Base-by-base conservation (phyloP, 495 filamentous ascomycete genomes). In the Daldinia vernicosa region DNA sequence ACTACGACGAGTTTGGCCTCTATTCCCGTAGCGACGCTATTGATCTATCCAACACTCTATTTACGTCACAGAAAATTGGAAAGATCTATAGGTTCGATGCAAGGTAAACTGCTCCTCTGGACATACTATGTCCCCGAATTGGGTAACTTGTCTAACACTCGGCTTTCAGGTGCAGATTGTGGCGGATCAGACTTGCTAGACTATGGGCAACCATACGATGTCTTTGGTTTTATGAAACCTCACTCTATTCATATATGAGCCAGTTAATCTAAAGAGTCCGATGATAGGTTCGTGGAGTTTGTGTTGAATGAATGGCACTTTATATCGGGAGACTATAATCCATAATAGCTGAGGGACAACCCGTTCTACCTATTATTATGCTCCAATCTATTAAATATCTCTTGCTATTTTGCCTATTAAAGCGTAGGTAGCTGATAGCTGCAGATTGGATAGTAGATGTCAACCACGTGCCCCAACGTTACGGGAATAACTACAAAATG, bases 1-100 rank as follows among this genome's bases (percentile, higher is more conserved):
- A 50, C 66, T 84, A 53, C 71, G 82, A 60, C 76, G 75, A 15
- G 61, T 84, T 50, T 85, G 82, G 82, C 82, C 81, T 15, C 71
- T 85, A 51, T 74, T 83, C 6, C 63, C 70, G 53, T 72, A 53
- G 32, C 19, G 51, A 27, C 4, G 15, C 3, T 47, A 3, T 12
- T 24, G 17, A 14, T 24, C 11, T 24, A 24, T 22, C 5, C n/a
- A 22, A 40, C 37, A 4, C 19, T 4, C 3, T 1, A 3, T 22
- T 8, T 4, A 24, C 43, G 4, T 15, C 6, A 11, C 14, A n/a
- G 37, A 3, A 3, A 4, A 7, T 8, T n/a, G 15, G 37, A n/a
- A 40, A n/a, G 37, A 40, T n/a, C 15, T 2, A n/a, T 40, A n/a
- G 12, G 6, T 40, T 4, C 15, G 12, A 40, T 40, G 15, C n/a